phyloP scores from a whole-genome alignment of 768 basidiomycete genomes.

The Hysterangium stoloniferum region DNA sequence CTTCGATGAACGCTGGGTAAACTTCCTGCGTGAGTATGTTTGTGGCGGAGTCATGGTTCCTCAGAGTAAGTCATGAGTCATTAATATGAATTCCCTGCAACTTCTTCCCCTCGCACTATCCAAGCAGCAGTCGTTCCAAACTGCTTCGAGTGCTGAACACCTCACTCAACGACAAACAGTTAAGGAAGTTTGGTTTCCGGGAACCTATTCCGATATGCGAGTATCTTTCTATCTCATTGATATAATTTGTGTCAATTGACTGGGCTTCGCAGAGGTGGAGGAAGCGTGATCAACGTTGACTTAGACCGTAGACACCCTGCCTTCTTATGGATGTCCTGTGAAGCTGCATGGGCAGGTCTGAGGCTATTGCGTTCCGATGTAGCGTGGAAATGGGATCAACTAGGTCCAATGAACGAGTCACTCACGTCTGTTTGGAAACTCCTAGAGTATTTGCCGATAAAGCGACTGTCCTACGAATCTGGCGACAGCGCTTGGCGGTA shows the following conservation, averaged over 20 bases:
- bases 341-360: conserved; percentile 23
- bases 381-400: conserved; percentile 9
- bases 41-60: not conserved
- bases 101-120: too few species aligned
- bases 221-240: conserved; percentile 10
- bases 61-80: not conserved
- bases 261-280: conserved; percentile 24
- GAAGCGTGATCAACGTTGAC: conserved; percentile 10
- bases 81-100: too few species aligned
- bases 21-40: conserved; percentile 38
- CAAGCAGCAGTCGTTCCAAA: too few species aligned
- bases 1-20: conserved; percentile 40
- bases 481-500: not conserved
- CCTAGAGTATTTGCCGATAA: not conserved
- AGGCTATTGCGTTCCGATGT: conserved; percentile 11
- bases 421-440: not conserved
- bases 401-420: not conserved
- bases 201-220: conserved; percentile 33
- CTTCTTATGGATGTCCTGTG: conserved; percentile 28
- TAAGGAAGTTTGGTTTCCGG: conserved; percentile 39
- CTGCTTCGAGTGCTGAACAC: too few species aligned
- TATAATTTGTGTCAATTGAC: too few species aligned
- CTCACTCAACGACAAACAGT: too few species aligned
- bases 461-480: not conserved
- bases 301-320: conserved; percentile 15